Conservation (phyloP, 805 yeast genomes). For the Pichia eremophila region DNA sequence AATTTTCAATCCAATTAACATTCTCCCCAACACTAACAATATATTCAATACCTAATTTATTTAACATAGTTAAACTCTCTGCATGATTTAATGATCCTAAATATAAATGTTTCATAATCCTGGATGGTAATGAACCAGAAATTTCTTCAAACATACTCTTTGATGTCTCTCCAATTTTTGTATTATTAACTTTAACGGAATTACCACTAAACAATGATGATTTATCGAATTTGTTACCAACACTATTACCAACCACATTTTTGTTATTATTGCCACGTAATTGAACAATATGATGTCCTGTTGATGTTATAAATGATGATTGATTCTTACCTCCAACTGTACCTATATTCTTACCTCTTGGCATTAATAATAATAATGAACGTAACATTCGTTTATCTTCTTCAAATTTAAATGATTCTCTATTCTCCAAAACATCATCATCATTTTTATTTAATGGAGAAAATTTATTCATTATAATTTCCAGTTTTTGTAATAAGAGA, state of each 20-base stretch:
- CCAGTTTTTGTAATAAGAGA: conserved; percentile 52
- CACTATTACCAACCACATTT: too few species aligned
- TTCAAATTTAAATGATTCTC: conserved; percentile 12
- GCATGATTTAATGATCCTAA: conserved; percentile 84
- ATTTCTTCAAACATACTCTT: conserved; percentile 26
- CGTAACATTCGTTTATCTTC: conserved; percentile 15
- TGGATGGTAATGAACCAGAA: conserved; percentile 71
- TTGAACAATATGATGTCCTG: conserved; percentile 25
- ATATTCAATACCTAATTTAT: conserved; percentile 57
- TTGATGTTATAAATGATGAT: conserved; percentile 17
- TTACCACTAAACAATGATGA: background rate
- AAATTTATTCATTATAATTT: conserved; percentile 46
- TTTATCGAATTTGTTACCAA: too few species aligned
- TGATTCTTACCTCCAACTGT: conserved; percentile 2
- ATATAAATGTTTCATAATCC: conserved; percentile 74
- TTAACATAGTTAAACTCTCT: conserved; percentile 52
- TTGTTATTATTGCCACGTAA: conserved; percentile 11
- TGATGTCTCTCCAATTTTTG: background rate
- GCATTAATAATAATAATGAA: conserved; percentile 14
- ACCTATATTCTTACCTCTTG: conserved; percentile 7
- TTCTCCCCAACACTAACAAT: conserved; percentile 83
- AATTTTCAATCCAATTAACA: conserved; percentile 47
- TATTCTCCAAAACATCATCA: background rate
- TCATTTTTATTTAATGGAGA: conserved; percentile 37
- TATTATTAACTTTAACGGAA: background rate